Conservation (phyloP, 257 asterid species). For the Nyctanthes arbortristis region DNA sequence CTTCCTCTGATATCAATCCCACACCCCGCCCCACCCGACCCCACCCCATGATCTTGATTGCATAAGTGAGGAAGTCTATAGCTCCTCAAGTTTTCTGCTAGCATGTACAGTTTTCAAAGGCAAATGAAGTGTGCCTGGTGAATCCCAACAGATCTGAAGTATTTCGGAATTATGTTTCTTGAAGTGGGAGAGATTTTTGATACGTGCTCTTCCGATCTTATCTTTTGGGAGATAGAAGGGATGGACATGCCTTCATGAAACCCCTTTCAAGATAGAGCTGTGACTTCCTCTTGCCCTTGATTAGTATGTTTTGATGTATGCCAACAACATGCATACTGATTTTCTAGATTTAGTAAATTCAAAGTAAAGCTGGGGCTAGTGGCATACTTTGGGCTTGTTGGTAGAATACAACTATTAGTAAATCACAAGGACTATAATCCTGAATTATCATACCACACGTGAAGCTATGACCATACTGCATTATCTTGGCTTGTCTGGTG, state of each 20-base stretch:
- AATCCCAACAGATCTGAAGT: background rate
- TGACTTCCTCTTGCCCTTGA: background rate
- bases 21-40: no score
- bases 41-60: background rate
- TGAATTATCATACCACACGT: background rate
- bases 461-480: background rate
- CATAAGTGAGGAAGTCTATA: background rate
- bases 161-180: background rate
- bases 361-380: background rate
- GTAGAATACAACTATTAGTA: background rate
- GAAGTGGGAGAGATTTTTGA: background rate
- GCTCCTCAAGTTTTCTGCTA: background rate
- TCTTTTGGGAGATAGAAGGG: background rate
- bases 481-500: background rate
- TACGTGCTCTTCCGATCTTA: background rate
- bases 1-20: no score
- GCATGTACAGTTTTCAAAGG: background rate
- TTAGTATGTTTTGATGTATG: background rate
- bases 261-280: background rate
- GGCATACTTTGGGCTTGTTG: background rate
- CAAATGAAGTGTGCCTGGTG: background rate
- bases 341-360: background rate
- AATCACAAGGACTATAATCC: background rate
- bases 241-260: background rate
- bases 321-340: background rate